phyloP scores from a whole-genome alignment of 768 basidiomycete genomes.

The Pleurotus djamor region DNA sequence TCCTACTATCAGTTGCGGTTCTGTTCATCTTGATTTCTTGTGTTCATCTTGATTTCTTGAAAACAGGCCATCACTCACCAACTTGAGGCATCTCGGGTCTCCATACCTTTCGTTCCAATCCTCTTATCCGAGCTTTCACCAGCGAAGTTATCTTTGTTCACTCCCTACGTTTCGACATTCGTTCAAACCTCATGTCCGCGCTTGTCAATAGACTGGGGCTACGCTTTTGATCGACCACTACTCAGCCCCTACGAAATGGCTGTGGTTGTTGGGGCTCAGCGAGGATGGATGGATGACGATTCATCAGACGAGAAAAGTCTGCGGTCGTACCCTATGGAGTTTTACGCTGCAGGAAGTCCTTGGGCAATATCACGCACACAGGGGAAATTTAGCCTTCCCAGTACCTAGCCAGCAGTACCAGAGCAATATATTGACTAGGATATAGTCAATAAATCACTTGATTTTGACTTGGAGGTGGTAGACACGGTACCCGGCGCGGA shows the following conservation, averaged over 20 bases:
- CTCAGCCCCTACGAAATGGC: conserved; percentile 92
- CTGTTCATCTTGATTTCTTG: background rate
- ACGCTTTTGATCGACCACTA: conserved; percentile 87
- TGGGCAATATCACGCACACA: conserved; percentile 71
- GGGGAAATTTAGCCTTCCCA: conserved; percentile 34
- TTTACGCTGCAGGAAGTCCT: conserved; percentile 79
- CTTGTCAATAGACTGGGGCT: conserved; percentile 98
- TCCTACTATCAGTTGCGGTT: background rate
- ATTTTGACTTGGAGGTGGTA: no score
- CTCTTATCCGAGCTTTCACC: conserved; percentile 97
- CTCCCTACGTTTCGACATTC: conserved; percentile 81
- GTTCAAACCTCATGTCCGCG: conserved; percentile 97
- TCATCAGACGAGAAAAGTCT: conserved; percentile 22
- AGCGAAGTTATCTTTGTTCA: conserved; percentile 84
- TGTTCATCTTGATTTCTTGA: background rate
- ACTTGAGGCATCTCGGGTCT: conserved; percentile 46
- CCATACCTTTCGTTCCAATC: conserved; percentile 83
- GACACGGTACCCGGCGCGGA: no score
- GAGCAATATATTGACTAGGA: background rate
- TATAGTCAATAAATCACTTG: no score
- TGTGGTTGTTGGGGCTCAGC: conserved; percentile 71
- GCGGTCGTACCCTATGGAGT: conserved; percentile 92
- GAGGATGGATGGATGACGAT: conserved; percentile 57
- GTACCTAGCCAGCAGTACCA: background rate
- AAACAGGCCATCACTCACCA: conserved; percentile 72